Evolutionary conservation across 371 early-diverging fungal species (phyloP).

Genomic region (Mucor ambiguus): DNA sequence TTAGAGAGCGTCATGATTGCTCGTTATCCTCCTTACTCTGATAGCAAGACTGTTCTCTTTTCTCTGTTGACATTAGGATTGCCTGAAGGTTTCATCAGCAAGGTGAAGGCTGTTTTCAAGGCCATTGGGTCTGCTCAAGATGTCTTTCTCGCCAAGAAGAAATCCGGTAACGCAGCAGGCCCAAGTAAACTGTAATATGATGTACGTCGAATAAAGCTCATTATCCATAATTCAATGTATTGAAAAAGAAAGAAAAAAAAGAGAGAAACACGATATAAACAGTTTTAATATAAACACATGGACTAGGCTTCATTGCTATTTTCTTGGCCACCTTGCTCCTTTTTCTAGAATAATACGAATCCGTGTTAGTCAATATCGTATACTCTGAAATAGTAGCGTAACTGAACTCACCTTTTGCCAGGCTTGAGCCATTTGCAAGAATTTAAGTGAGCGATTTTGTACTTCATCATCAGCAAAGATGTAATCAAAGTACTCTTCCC

Average conservation of each 20-base stretch:
- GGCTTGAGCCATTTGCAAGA: conserved; percentile 88
- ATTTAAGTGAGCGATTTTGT: conserved; percentile 83
- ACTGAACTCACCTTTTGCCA: conserved; percentile 66
- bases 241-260: no score
- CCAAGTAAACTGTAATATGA: not conserved
- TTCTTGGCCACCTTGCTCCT: not conserved
- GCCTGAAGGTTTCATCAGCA: conserved; percentile 11
- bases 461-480: conserved; percentile 94
- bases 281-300: conserved; percentile 7
- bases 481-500: conserved; percentile 98
- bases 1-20: conserved; percentile 48
- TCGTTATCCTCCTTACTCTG: conserved; percentile 55
- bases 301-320: conserved; percentile 8
- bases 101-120: conserved; percentile 12
- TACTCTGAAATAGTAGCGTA: not conserved
- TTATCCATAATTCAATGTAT: no score
- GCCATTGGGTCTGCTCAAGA: conserved; percentile 10
- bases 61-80: conserved; percentile 22
- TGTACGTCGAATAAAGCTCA: not conserved
- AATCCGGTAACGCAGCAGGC: not conserved
- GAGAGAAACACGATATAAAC: not conserved
- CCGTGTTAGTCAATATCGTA: no score
- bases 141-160: conserved; percentile 15
- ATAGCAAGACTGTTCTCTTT: conserved; percentile 35
- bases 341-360: not conserved